Percentiles rank a stretch among this genome's conserved stretches.
Conservation (phyloP, 2,329 filamentous ascomycete genomes). For the Verticillium albo-atrum region DNA sequence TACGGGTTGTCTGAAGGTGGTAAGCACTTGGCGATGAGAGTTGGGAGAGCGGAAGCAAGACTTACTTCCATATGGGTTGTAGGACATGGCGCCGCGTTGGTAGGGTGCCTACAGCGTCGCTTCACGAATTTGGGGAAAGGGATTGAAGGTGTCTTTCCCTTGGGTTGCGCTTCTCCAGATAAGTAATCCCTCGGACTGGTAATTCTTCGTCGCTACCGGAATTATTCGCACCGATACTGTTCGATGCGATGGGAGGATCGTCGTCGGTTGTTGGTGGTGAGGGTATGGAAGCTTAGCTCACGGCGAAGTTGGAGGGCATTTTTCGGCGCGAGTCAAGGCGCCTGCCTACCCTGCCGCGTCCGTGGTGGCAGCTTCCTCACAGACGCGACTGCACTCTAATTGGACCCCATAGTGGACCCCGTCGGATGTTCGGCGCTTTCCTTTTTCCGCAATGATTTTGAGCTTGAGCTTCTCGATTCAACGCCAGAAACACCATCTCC, state of each 20-base stretch:
- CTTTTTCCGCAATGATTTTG: constrained; percentile 7
- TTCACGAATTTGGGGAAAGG: background rate
- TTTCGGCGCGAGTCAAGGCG: constrained; percentile 11
- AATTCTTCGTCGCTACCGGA: background rate
- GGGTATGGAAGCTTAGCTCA: background rate
- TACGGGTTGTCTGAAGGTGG: constrained; percentile 49
- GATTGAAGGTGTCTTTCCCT: background rate
- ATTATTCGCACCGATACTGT: background rate
- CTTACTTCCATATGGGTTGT: constrained; percentile 57
- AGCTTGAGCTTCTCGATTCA: background rate
- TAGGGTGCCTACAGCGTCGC: background rate
- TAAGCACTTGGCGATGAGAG: constrained; percentile 1
- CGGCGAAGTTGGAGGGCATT: background rate
- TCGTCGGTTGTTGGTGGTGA: background rate
- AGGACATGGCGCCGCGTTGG: constrained; percentile 40
- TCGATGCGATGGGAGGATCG: background rate
- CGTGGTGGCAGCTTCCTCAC: background rate
- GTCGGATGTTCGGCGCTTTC: constrained; percentile 2
- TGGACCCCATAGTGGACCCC: background rate
- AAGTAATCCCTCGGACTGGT: background rate
- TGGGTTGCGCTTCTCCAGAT: background rate
- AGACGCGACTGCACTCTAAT: constrained; percentile 12
- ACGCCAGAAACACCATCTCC: background rate
- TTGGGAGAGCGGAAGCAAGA: constrained; percentile 2
- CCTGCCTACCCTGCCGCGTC: constrained; percentile 1